A percentile compares a stretch with the other conserved stretches of the same genome.
These are phyloP conservation scores for Euryodendron excelsum DNA, from an alignment of 148 eudicot species.

Conservation along the genomic window DNA sequence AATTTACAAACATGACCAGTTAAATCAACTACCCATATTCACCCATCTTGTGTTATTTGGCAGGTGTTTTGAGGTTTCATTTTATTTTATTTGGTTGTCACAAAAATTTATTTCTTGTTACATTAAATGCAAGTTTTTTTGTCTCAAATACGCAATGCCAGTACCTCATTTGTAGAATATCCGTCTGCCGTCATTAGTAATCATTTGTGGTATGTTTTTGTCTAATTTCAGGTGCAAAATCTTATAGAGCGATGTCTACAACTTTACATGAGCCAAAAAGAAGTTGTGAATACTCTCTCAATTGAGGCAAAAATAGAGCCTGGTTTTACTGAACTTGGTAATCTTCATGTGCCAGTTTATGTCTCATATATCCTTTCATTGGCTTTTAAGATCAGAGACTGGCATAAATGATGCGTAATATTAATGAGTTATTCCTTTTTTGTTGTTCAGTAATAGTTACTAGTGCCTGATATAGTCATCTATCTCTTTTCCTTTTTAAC, in stretches of 20 bases:
- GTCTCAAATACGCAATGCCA: neutral
- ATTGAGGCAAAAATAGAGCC: conserved; percentile 72
- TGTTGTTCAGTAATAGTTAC: neutral
- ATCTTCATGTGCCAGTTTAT: neutral
- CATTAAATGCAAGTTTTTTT: neutral
- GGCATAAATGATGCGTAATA: neutral
- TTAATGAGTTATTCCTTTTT: neutral
- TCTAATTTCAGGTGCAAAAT: conserved; percentile 69
- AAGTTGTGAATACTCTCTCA: conserved; percentile 60
- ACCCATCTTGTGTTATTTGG: neutral
- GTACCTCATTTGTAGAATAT: conserved; percentile 9
- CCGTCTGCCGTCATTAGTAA: neutral
- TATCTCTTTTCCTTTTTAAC: neutral
- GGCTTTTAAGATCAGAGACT: neutral
- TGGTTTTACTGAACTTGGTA: conserved; percentile 80
- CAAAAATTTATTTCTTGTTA: neutral
- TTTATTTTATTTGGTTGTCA: conserved; percentile 1
- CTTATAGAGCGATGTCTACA: conserved; percentile 89
- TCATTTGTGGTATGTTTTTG: neutral
- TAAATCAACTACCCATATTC: neutral
- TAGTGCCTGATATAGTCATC: neutral
- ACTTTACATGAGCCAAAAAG: conserved; percentile 77
- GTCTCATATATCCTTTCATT: neutral
- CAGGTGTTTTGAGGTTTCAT: neutral
- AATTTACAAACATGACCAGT: neutral